A percentile compares a stretch with the other conserved stretches of the same genome.
Evolutionary conservation across 139 green algal species (phyloP).

Genomic region (Tetraselmis chui): DNA sequence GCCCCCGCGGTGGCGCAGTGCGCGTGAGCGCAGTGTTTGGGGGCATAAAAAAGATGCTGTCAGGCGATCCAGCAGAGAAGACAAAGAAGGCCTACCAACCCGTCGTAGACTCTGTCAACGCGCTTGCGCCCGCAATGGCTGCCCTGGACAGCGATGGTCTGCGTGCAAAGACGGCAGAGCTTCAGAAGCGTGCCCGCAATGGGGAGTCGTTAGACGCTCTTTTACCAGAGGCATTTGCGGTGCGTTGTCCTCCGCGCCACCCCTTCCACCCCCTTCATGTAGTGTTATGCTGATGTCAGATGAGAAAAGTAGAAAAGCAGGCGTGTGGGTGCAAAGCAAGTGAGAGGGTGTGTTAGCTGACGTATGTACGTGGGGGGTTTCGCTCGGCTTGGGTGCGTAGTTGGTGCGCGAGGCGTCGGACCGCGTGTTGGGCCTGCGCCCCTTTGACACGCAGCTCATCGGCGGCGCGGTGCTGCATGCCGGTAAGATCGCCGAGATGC

Average conservation of each 20-base stretch:
- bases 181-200: conserved; percentile 48
- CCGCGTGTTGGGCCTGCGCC: conserved; percentile 80
- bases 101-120: conserved; percentile 80
- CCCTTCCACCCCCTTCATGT: background rate
- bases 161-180: conserved; percentile 64
- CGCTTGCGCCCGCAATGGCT: conserved; percentile 71
- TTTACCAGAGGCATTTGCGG: conserved; percentile 83
- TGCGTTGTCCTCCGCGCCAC: conserved; percentile 8
- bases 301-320: too few species aligned
- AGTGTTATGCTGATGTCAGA: background rate
- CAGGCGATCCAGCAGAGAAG: conserved; percentile 21
- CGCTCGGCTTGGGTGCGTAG: too few species aligned
- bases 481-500: conserved; percentile 87
- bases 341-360: too few species aligned
- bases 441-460: conserved; percentile 88
- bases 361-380: too few species aligned
- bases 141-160: conserved; percentile 74
- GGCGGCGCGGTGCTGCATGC: conserved; percentile 87
- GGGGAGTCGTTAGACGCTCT: conserved; percentile 77
- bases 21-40: conserved; percentile 17
- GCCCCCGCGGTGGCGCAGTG: background rate
- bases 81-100: conserved; percentile 25
- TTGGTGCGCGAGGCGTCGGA: conserved; percentile 80
- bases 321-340: too few species aligned
- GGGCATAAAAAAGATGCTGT: conserved; percentile 13